Conservation (phyloP, 306 rosid species). For the Ochetophila trinervis region DNA sequence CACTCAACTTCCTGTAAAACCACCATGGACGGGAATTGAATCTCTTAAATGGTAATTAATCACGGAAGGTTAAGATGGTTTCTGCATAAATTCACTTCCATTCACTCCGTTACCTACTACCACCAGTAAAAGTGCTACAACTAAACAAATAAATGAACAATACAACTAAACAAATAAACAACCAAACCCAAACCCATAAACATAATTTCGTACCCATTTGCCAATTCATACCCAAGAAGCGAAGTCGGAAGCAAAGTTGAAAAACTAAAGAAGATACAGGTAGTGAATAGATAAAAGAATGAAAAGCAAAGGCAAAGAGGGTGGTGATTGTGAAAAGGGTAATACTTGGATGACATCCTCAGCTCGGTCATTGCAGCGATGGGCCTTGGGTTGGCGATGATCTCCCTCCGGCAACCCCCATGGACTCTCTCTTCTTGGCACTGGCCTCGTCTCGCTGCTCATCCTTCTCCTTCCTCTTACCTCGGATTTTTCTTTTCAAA, state of each 20-base stretch:
- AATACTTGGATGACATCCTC: conserved; percentile 85
- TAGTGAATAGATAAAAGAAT: too few species aligned
- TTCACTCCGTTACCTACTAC: neutral
- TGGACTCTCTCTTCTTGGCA: conserved; percentile 90
- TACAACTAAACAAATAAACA: neutral
- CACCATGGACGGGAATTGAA: neutral
- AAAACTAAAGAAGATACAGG: too few species aligned
- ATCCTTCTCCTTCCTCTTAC: conserved; percentile 9
- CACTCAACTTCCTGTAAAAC: neutral
- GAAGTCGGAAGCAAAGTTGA: too few species aligned
- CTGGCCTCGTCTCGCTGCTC: conserved; percentile 67
- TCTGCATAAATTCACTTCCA: neutral
- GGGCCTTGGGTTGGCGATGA: conserved; percentile 82
- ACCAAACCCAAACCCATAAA: neutral
- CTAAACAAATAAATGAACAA: neutral
- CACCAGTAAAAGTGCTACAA: neutral
- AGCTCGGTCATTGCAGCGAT: conserved; percentile 89
- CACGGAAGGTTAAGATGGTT: neutral
- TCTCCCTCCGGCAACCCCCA: conserved; percentile 82
- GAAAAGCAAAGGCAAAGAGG: neutral
- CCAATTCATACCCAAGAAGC: too few species aligned
- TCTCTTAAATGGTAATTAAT: neutral
- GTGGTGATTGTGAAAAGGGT: neutral
- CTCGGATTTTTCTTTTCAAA: too few species aligned
- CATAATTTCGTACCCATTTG: too few species aligned